Evolutionary conservation across 2,329 filamentous ascomycete species (phyloP), one percentile per base, ranked within the genome.

Genomic region (Neofusicoccum ribis): DNA sequence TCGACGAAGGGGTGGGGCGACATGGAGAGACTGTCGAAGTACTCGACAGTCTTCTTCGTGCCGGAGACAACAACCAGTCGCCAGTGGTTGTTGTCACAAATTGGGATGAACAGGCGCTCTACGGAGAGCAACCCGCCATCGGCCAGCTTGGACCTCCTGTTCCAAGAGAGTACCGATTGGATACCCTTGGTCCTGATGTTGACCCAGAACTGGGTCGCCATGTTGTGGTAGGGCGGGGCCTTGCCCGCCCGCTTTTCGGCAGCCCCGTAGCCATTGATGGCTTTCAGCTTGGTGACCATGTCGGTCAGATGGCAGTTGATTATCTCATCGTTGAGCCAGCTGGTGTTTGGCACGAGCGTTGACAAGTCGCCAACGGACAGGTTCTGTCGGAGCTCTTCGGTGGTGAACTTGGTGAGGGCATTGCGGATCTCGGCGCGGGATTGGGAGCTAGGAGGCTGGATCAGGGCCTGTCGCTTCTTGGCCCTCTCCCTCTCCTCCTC

Each of bases 311-410:
- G 86, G 14, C 86, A 85, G 70, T 92, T 91, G 70, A 94, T 86
- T 59, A 90, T 86, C 69, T 91, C 88, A 73, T 93, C 91, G 68
- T 93, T 93, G 6, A 94, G 83, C 91, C 91, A 94, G 8, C 79
- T 74, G 17, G 80, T 41, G 3, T 46, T 17, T 15, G 50, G 41
- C 15, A 56, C 41, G 1, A 47, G 27, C 9, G 41, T 56, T 5
- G 8, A 6, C n/a, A 54, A 23, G 43, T 58, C 50, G 3, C 11
- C 3, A 20, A 46, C 34, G 1, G 9, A 31, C n/a, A 64, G 17
- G 51, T 61, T 49, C n/a, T 23, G 14, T 5, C 41, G 17, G 31
- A 64, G 20, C 31, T 58, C 47, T 12, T 43, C 14, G n/a, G 15
- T 17, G 1, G n/a, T 11, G 12, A 12, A 43, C 5, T 27, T 20